Evolutionary conservation across 257 asterid genomes (phyloP), one percentile per base, ranked within the genome.

Genomic region (Ilex aquifolium): DNA sequence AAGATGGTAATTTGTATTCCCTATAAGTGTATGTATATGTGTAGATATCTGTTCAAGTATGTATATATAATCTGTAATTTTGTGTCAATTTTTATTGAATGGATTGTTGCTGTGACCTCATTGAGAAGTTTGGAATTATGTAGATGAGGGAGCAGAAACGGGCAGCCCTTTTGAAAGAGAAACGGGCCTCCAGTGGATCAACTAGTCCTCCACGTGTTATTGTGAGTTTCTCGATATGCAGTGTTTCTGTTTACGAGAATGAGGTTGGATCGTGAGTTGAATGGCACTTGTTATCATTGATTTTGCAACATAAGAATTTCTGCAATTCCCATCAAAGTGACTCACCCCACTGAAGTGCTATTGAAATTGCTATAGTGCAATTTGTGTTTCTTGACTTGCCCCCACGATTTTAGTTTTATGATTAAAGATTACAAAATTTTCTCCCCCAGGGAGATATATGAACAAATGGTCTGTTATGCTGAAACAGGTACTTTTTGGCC

Each of bases 401-500:
- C 27, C 27, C 27, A 21, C 27, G 27, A 21, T 21, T 21, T 21
- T 21, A 21, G 27, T 21, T 21, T 21, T 21, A 21, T 21, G 27
- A 21, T 21, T 21, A 21, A 21, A 21, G 27, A 21, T 21, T 21
- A 21, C 27, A 21, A 21, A 21, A 21, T 21, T 21, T 21, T 21
- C 27, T 8, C 42, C 8, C 8, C 42, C 8, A 36, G 8, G 8
- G 5, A 36, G 8, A 36, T 36, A 36, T 4, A 36, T 36, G 8
- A 36, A 36, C 42, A 8, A 36, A 36, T 21, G 42, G 42, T 36
- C 42, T 36, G 42, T 36, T 36, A 36, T 36, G 5, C 42, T 53
- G 10, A 4, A 70, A 17, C 72, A 93, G 99, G 94, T 93, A 65
- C 88, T 93, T 17, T 90, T 93, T 83, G 99, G 97, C 56, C 95